A percentile compares a stretch with the other conserved stretches of the same genome.
Conservation (phyloP, 495 filamentous ascomycete genomes). For the Podospora appendiculata region DNA sequence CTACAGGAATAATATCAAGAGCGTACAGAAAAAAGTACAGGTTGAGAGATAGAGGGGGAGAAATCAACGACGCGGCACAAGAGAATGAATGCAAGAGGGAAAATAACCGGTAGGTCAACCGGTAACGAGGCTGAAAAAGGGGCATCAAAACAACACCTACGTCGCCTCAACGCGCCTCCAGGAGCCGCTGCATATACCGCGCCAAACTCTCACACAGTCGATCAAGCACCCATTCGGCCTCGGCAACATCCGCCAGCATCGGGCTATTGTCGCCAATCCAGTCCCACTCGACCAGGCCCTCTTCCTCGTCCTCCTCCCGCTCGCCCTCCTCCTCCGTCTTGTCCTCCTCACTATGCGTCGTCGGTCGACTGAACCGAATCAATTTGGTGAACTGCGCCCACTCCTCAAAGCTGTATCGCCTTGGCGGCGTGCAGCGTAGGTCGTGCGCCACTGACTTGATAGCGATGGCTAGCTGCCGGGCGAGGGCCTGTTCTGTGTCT, state of each 20-base stretch:
- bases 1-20: no score
- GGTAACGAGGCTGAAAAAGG: no score
- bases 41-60: no score
- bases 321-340: neutral
- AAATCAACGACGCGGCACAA: no score
- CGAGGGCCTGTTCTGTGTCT: constrained; percentile 43
- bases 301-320: constrained; percentile 4
- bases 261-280: constrained; percentile 65
- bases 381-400: constrained; percentile 59
- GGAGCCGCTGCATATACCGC: constrained; percentile 14
- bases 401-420: constrained; percentile 61
- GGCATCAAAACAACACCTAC: no score
- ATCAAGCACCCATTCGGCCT: constrained; percentile 56
- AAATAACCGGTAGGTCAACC: no score
- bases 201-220: constrained; percentile 46
- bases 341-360: neutral
- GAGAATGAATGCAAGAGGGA: no score
- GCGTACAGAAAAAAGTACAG: no score
- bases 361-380: constrained; percentile 23
- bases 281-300: constrained; percentile 48
- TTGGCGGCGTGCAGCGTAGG: constrained; percentile 37
- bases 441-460: constrained; percentile 57
- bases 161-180: no score
- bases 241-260: constrained; percentile 50
- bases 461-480: constrained; percentile 49